phyloP scores from a whole-genome alignment of 108 stramenopile genomes.

The Pseudonitzschia delicatissima region DNA sequence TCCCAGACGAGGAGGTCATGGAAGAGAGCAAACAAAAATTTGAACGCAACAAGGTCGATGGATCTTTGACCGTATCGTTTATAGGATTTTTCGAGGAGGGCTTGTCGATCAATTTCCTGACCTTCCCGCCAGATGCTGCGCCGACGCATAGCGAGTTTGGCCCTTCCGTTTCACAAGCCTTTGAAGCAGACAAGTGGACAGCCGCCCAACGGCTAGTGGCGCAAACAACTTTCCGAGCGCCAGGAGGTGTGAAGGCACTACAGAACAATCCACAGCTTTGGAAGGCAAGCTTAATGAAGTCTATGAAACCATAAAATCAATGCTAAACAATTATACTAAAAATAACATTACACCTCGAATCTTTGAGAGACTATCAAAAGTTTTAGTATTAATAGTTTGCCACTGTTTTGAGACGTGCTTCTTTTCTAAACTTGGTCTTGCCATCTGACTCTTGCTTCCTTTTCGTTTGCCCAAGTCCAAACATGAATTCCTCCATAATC shows the following conservation, averaged over 20 bases:
- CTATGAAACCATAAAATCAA: slow-evolving; percentile 29
- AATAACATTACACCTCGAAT: no score
- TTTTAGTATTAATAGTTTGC: no score
- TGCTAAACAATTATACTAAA: no score
- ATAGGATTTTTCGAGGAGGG: slow-evolving; percentile 34
- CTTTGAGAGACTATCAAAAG: no score
- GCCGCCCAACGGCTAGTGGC: slow-evolving; percentile 20
- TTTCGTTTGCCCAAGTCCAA: no score
- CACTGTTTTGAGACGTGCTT: no score
- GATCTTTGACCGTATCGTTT: slow-evolving; percentile 27
- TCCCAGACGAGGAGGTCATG: slow-evolving; percentile 25
- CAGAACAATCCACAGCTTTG: slow-evolving; percentile 20
- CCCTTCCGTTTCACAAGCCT: background rate
- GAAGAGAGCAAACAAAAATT: slow-evolving; percentile 14
- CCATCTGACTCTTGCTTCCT: no score
- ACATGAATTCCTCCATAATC: no score
- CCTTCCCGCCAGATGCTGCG: slow-evolving; percentile 28
- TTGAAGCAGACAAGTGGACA: slow-evolving; percentile 19
- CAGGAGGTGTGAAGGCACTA: slow-evolving; percentile 17
- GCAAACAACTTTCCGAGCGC: slow-evolving; percentile 6
- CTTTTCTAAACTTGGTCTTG: no score
- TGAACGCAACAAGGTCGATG: slow-evolving; percentile 24
- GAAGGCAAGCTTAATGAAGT: slow-evolving; percentile 23
- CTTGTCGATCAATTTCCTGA: slow-evolving; percentile 13
- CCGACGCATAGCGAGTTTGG: slow-evolving; percentile 6